Base-by-base conservation (phyloP, 345 rosid species). In the Eucalyptus fibrosa region DNA sequence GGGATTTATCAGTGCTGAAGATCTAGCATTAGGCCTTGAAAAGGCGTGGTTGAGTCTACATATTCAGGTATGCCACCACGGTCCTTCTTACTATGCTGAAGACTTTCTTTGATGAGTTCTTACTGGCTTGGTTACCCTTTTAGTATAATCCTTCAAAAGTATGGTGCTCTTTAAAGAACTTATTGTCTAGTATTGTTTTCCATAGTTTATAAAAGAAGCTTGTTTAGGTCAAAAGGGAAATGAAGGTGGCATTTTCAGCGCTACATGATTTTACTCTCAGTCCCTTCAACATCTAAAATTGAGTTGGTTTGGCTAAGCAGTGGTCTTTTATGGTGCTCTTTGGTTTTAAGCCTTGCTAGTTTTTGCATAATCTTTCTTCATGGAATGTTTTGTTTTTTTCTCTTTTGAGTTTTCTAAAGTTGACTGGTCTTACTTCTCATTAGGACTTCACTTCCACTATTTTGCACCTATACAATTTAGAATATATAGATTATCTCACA, bases 11-110 rank as follows among this genome's bases (percentile, higher is more conserved):
- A 60, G 89, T 91, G 95, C 99, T 91, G 97, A 95, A 92, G 94
- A 69, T 88, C 92, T 97, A 34, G 94, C 97, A 44, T 94, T 97
- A 86, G 92, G 91, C 91, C 94, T 97, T 87, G 98, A 97, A 92
- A 94, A 95, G 91, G 99, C 96, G 17, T 95, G 95, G 96, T 44
- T 97, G 92, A 94, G 96, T 90, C 97, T 97, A 91, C 99, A 96
- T 90, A 92, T 96, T 90, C 98, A 97, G 96, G 99, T 96, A 92
- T 67, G 60, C 88, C 30, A 23, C 28, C 1, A 1, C 8, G 32
- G 44, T 55, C 88, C 28, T 87, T 50, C 88, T 19, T 18, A 21
- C 17, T 55, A 12, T 50, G 87, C 16, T 40, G 85, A 77, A 40
- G 85, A 77, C 85, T 37, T 26, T 77, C 30, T 40, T 40, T 77